A percentile compares a stretch with the other conserved stretches of the same genome.
Conservation (phyloP, 371 early-diverging fungal species). For the Blakeslea trispora region DNA sequence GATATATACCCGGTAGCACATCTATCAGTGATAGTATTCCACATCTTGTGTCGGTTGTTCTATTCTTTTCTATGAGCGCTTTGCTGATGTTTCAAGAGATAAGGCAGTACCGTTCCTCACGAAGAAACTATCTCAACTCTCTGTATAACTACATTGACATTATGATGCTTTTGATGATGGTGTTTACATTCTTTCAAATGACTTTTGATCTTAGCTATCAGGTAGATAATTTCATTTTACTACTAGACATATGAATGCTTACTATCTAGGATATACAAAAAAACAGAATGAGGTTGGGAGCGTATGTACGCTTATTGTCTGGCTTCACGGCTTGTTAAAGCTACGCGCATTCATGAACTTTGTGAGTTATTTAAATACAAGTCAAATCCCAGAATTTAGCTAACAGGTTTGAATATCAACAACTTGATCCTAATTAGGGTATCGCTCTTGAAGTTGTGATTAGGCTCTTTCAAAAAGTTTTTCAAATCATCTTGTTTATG, state of each 20-base stretch:
- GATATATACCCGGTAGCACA: not conserved
- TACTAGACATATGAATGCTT: too few relatives aligned
- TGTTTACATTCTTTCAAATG: not conserved
- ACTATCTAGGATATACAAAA: too few relatives aligned
- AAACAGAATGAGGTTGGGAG: not conserved
- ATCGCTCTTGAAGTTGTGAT: slow-evolving; percentile 10
- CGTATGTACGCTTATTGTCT: not conserved
- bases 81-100: not conserved
- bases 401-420: too few relatives aligned
- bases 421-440: slow-evolving; percentile 2
- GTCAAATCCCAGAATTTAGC: not conserved
- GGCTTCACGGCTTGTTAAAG: not conserved
- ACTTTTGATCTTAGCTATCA: not conserved
- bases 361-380: not conserved
- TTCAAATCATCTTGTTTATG: slow-evolving; percentile 4
- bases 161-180: not conserved
- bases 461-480: not conserved
- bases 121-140: not conserved
- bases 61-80: not conserved
- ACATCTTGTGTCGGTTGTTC: not conserved
- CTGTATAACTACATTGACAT: slow-evolving; percentile 11
- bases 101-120: not conserved
- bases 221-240: not conserved
- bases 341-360: slow-evolving; percentile 8
- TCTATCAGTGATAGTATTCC: not conserved